These are phyloP conservation scores for Scolecobasidium constrictum DNA, from an alignment of 2,329 filamentous ascomycete species.

Conservation along the genomic window DNA sequence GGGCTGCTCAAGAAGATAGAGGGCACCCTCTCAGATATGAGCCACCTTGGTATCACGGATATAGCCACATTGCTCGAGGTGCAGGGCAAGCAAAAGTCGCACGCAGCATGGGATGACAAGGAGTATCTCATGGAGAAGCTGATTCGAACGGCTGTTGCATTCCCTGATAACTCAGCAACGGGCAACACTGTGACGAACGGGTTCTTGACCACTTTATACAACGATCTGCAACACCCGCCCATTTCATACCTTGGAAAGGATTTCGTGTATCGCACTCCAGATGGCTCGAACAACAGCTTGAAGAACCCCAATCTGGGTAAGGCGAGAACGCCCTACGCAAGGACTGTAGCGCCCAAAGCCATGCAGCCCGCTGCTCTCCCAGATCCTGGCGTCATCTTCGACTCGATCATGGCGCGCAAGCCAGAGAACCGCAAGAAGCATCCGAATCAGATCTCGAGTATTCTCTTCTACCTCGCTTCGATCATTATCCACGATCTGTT, in stretches of 20 bases:
- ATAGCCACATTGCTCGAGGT: constrained; percentile 26
- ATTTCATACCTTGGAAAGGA: constrained; percentile 27
- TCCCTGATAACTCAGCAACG: constrained; percentile 29
- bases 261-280: constrained; percentile 36
- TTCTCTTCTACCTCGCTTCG: constrained; percentile 64
- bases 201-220: constrained; percentile 36
- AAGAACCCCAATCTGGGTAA: constrained; percentile 52
- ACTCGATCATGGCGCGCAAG: constrained; percentile 53
- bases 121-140: constrained; percentile 50
- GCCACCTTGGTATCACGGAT: constrained; percentile 22
- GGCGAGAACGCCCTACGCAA: constrained; percentile 57
- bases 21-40: constrained; percentile 16
- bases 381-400: constrained; percentile 56
- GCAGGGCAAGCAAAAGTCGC: constrained; percentile 28
- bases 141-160: constrained; percentile 30
- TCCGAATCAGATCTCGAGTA: constrained; percentile 61
- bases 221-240: constrained; percentile 38
- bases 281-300: constrained; percentile 45
- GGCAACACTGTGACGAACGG: constrained; percentile 29
- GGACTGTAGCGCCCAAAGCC: constrained; percentile 48
- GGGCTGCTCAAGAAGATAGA: constrained; percentile 4
- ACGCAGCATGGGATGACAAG: constrained; percentile 49
- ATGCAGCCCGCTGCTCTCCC: constrained; percentile 50
- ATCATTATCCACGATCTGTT: constrained; percentile 56
- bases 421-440: constrained; percentile 47